Percentiles rank a stretch among this genome's conserved stretches.
phyloP scores from a whole-genome alignment of 1,139 yeast species.

The Yamadazyma triangularis region DNA sequence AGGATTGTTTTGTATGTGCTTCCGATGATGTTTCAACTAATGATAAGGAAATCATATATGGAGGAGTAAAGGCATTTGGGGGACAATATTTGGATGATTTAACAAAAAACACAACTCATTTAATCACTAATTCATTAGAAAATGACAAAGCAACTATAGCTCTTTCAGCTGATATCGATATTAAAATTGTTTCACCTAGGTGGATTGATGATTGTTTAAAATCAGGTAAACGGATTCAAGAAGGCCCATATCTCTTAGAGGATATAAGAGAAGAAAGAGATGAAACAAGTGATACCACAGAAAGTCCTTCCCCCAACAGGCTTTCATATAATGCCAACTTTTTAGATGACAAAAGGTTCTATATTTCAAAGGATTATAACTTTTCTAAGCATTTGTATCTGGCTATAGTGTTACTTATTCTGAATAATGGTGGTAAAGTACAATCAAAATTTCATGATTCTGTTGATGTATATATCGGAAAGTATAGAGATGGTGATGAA shows the following conservation, averaged over 20 bases:
- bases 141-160: constrained; percentile 49
- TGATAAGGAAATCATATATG: constrained; percentile 62
- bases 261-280: constrained; percentile 4
- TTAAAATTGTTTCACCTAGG: constrained; percentile 66
- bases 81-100: constrained; percentile 66
- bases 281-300: not conserved
- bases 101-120: constrained; percentile 72
- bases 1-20: constrained; percentile 57
- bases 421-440: constrained; percentile 29
- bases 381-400: constrained; percentile 25
- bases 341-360: constrained; percentile 24
- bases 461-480: constrained; percentile 64
- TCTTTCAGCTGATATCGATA: constrained; percentile 33
- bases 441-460: constrained; percentile 15
- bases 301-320: not conserved
- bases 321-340: constrained; percentile 10
- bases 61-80: constrained; percentile 68
- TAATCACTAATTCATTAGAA: constrained; percentile 52
- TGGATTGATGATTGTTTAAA: constrained; percentile 75
- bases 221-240: constrained; percentile 47
- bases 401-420: constrained; percentile 25
- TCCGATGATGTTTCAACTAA: constrained; percentile 54
- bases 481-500: constrained; percentile 54
- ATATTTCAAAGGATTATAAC: constrained; percentile 28
- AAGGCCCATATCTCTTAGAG: constrained; percentile 39